phyloP scores from a whole-genome alignment of 176 grass and related monocot genomes.

The Melocanna baccifera region DNA sequence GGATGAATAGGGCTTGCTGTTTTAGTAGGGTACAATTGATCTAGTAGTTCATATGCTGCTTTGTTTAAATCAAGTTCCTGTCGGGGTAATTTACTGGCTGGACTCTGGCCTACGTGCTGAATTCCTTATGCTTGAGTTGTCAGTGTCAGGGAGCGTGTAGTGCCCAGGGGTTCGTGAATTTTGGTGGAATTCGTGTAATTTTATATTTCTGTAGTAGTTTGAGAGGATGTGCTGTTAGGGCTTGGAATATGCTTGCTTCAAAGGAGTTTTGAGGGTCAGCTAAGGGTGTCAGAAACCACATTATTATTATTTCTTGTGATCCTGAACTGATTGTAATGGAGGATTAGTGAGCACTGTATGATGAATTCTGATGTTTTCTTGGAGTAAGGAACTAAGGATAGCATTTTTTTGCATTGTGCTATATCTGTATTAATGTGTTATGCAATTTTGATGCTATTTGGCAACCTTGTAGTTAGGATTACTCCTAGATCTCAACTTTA shows the following conservation, averaged over 20 bases:
- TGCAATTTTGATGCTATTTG: not conserved
- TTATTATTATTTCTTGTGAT: not conserved
- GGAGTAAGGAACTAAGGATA: not conserved
- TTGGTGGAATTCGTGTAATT: no score
- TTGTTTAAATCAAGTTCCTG: not conserved
- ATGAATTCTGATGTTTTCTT: not conserved
- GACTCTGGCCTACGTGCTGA: not conserved
- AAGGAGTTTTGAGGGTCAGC: not conserved
- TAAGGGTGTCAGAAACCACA: not conserved
- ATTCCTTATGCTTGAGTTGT: not conserved
- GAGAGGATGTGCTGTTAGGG: not conserved
- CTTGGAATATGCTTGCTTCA: not conserved
- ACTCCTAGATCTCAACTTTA: not conserved
- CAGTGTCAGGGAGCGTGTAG: not conserved
- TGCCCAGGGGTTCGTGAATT: not conserved
- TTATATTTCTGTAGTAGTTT: not conserved
- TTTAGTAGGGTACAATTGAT: not conserved
- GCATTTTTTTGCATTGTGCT: not conserved
- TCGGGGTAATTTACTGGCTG: not conserved
- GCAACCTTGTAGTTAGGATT: not conserved
- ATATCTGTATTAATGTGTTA: not conserved
- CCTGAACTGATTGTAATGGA: not conserved
- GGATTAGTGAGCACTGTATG: not conserved
- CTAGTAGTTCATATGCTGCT: not conserved
- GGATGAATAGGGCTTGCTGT: not conserved